Percentiles rank a stretch among this genome's conserved stretches.
phyloP scores from a whole-genome alignment of 1,139 yeast species.

The Diutina ranongensis region DNA sequence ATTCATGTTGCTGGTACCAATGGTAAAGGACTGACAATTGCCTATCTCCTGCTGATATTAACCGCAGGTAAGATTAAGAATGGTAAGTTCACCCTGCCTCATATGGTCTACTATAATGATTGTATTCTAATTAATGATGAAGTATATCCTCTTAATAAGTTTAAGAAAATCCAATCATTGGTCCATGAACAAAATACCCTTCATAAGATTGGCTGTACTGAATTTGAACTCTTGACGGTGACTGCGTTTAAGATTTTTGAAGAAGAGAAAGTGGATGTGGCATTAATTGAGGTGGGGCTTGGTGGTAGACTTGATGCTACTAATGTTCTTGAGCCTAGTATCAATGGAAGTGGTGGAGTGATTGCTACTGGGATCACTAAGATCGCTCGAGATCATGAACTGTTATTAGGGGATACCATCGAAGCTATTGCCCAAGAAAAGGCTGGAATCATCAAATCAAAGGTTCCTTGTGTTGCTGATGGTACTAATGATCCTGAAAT shows the following conservation, averaged over 20 bases:
- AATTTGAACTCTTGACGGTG: conserved; percentile 76
- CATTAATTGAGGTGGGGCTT: conserved; percentile 80
- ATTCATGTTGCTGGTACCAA: conserved; percentile 90
- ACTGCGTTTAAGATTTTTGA: conserved; percentile 71
- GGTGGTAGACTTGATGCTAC: conserved; percentile 90
- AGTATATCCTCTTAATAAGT: conserved; percentile 39
- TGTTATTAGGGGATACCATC: conserved; percentile 55
- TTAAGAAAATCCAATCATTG: conserved; percentile 28
- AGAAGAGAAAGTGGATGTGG: conserved; percentile 47
- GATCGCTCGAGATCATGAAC: conserved; percentile 77
- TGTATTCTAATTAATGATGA: conserved; percentile 55
- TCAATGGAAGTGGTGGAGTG: conserved; percentile 24
- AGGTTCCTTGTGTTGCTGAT: conserved; percentile 61
- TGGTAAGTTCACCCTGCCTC: conserved; percentile 87
- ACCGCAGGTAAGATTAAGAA: conserved; percentile 35
- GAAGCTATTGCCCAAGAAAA: conserved; percentile 60
- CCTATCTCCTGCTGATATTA: conserved; percentile 59
- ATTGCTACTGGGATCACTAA: conserved; percentile 69
- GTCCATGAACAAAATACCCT: conserved; percentile 25
- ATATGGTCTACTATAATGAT: conserved; percentile 61
- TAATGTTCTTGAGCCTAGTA: conserved; percentile 38
- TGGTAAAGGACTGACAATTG: conserved; percentile 87
- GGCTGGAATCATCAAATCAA: conserved; percentile 67
- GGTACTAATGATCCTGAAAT: conserved; percentile 48
- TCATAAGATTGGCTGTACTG: conserved; percentile 55